Evolutionary conservation across 495 filamentous ascomycete species (phyloP).

Genomic region (Aspergillus sclerotiicarbonarius): DNA sequence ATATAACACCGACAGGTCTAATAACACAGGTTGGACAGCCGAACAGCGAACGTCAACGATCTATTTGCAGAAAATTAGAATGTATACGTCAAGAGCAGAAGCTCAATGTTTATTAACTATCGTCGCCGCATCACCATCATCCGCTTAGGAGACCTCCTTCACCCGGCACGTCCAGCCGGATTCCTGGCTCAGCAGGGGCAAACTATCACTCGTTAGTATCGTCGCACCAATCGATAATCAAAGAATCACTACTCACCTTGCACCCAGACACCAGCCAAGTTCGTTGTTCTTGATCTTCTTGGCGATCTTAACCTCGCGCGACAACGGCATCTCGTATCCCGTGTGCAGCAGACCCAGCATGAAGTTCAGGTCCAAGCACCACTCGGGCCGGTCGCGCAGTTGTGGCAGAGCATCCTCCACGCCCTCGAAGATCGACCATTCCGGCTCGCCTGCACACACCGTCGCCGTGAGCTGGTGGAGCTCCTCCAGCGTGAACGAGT

Average conservation of each 20-base stretch:
- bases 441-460: conserved; percentile 75
- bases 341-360: conserved; percentile 91
- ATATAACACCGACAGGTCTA: conserved; percentile 15
- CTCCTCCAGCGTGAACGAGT: conserved; percentile 86
- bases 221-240: conserved; percentile 5
- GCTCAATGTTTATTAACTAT: conserved; percentile 25
- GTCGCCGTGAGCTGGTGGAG: conserved; percentile 76
- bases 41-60: conserved; percentile 17
- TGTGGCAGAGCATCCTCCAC: conserved; percentile 71
- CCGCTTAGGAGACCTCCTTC: conserved; percentile 54
- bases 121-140: conserved; percentile 18
- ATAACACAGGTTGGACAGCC: conserved; percentile 8
- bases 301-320: conserved; percentile 92
- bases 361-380: conserved; percentile 92
- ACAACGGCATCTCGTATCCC: conserved; percentile 96
- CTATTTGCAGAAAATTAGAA: conserved; percentile 25
- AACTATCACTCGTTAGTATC: conserved; percentile 49
- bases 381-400: conserved; percentile 76
- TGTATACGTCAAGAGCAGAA: conserved; percentile 34
- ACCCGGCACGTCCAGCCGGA: conserved; percentile 76
- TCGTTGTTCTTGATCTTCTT: conserved; percentile 99
- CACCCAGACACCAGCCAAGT: conserved; percentile 95
- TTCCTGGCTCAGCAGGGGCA: conserved; percentile 69
- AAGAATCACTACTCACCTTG: conserved; percentile 61
- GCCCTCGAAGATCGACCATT: conserved; percentile 75